Evolutionary conservation across 2,329 filamentous ascomycete genomes (phyloP).

Genomic region (Fusarium dlaminii): DNA sequence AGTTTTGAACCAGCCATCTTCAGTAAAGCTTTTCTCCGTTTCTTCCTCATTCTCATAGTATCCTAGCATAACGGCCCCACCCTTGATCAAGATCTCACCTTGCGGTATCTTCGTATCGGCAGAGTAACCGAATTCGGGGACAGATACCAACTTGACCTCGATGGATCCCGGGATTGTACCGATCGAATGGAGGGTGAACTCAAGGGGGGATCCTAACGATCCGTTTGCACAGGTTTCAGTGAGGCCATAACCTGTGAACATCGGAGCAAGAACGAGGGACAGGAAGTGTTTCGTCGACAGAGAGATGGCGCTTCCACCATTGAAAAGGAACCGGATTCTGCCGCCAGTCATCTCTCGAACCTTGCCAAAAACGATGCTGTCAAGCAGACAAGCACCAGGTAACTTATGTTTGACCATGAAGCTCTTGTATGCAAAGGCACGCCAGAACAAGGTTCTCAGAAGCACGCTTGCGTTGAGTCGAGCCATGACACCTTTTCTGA

Average conservation of each 20-base stretch:
- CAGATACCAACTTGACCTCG: slow-evolving; percentile 91
- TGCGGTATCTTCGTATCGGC: slow-evolving; percentile 79
- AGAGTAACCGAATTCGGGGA: slow-evolving; percentile 84
- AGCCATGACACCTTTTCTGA: slow-evolving; percentile 89
- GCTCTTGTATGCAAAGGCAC: slow-evolving; percentile 66
- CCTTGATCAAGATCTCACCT: slow-evolving; percentile 91
- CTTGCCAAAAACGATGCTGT: slow-evolving; percentile 87
- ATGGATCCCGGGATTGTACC: slow-evolving; percentile 80
- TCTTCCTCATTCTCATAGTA: slow-evolving; percentile 90
- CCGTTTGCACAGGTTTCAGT: slow-evolving; percentile 91
- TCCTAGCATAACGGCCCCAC: slow-evolving; percentile 74
- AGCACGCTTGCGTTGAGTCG: slow-evolving; percentile 78
- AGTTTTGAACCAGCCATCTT: slow-evolving; percentile 95
- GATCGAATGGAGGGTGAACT: slow-evolving; percentile 80
- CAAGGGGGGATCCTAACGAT: slow-evolving; percentile 79
- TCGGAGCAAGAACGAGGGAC: slow-evolving; percentile 89
- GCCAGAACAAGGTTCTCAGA: slow-evolving; percentile 80
- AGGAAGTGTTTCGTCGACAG: slow-evolving; percentile 89
- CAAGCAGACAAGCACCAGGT: slow-evolving; percentile 76
- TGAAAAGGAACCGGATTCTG: slow-evolving; percentile 85
- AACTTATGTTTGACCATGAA: slow-evolving; percentile 67
- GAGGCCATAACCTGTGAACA: slow-evolving; percentile 92
- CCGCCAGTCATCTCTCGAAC: slow-evolving; percentile 90
- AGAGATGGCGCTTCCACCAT: slow-evolving; percentile 91
- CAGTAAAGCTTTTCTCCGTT: slow-evolving; percentile 77